Evolutionary conservation across 2,329 filamentous ascomycete species (phyloP).

Genomic region (Thelonectria olida): DNA sequence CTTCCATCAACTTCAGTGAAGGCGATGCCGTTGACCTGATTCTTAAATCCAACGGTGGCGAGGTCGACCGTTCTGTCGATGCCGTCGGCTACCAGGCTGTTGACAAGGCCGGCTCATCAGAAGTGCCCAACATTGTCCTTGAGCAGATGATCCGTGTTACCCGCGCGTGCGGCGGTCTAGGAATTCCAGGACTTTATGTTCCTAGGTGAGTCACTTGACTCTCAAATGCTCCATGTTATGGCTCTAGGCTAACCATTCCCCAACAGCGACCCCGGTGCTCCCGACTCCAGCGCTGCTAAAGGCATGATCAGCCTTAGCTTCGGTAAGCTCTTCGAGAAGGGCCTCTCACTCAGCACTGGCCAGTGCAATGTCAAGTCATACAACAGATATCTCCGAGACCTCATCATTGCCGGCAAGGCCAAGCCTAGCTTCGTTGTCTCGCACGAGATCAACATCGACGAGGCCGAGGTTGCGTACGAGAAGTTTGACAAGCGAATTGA

Average conservation of each 20-base stretch:
- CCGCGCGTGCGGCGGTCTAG: slow-evolving; percentile 67
- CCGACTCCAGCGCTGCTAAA: slow-evolving; percentile 67
- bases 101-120: slow-evolving; percentile 61
- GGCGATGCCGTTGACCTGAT: slow-evolving; percentile 69
- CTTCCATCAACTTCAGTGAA: slow-evolving; percentile 68
- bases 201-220: slow-evolving; percentile 42
- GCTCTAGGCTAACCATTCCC: slow-evolving; percentile 32
- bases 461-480: slow-evolving; percentile 67
- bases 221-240: background rate
- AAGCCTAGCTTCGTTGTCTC: slow-evolving; percentile 74
- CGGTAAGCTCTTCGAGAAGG: slow-evolving; percentile 75
- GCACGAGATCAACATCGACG: slow-evolving; percentile 70
- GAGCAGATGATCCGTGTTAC: slow-evolving; percentile 73
- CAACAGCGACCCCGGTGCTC: slow-evolving; percentile 67
- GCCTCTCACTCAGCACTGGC: slow-evolving; percentile 67
- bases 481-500: slow-evolving; percentile 74
- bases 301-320: slow-evolving; percentile 72
- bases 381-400: slow-evolving; percentile 71
- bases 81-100: slow-evolving; percentile 74
- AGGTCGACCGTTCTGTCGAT: slow-evolving; percentile 72
- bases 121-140: slow-evolving; percentile 70
- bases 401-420: slow-evolving; percentile 71
- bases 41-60: slow-evolving; percentile 64
- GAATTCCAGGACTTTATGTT: slow-evolving; percentile 64
- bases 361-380: slow-evolving; percentile 76